Conservation (phyloP, 2,329 filamentous ascomycete species). For the Grosmannia clavigera region DNA sequence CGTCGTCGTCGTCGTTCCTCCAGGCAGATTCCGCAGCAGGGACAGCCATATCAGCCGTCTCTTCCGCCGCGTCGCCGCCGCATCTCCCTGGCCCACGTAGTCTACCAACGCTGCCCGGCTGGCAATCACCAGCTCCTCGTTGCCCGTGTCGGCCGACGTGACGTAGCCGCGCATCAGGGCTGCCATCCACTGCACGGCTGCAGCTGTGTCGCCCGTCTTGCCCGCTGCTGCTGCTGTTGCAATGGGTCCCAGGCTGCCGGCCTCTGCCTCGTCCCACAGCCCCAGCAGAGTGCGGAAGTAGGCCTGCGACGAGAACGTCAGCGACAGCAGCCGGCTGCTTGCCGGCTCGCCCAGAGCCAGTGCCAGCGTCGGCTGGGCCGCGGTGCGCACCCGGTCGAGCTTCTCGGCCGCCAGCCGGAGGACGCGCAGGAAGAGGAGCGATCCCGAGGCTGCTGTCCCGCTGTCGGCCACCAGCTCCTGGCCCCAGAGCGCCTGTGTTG, state of each 20-base stretch:
- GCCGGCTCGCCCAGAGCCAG: constrained; percentile 24
- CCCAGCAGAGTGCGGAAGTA: constrained; percentile 47
- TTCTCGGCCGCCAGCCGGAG: constrained; percentile 75
- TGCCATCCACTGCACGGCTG: constrained; percentile 26
- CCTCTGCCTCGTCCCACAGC: constrained; percentile 22
- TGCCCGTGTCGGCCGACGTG: constrained; percentile 65
- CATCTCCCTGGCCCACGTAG: constrained; percentile 25
- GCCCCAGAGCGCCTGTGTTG: constrained; percentile 51
- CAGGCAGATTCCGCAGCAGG: constrained; percentile 41
- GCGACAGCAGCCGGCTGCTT: constrained; percentile 19
- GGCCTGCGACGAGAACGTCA: constrained; percentile 42
- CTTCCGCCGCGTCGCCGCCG: constrained; percentile 21
- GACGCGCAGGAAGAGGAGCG: constrained; percentile 32
- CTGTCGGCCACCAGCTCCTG: constrained; percentile 1
- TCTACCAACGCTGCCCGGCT: constrained; percentile 52
- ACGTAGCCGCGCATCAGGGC: constrained; percentile 54
- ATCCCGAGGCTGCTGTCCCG: background rate
- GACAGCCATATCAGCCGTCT: constrained; percentile 25
- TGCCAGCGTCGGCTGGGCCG: constrained; percentile 44
- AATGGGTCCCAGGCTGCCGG: constrained; percentile 25
- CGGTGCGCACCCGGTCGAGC: constrained; percentile 69
- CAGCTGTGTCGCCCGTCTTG: constrained; percentile 15
- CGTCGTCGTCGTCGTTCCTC: background rate
- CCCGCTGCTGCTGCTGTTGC: constrained; percentile 17
- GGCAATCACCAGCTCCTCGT: constrained; percentile 60